Percentiles rank a stretch among this genome's conserved stretches.
Evolutionary conservation across 1,284 basidiomycete genomes (phyloP).

Genomic region (Sporisorium iseilematis-ciliati): DNA sequence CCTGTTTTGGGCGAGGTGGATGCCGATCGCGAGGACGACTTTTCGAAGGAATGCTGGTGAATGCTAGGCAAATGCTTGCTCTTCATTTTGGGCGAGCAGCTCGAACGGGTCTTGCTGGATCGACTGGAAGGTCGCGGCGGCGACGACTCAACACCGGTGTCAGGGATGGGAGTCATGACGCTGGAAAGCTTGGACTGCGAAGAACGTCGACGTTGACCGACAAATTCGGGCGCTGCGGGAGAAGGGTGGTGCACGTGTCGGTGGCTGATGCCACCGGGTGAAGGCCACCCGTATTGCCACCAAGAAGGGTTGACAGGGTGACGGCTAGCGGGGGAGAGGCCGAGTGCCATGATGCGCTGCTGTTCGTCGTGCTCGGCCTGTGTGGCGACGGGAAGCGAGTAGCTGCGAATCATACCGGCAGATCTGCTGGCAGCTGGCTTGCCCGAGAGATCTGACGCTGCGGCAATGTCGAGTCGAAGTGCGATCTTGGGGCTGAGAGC

Average conservation of each 20-base stretch:
- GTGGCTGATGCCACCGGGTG: slow-evolving; percentile 43
- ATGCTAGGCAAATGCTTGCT: slow-evolving; percentile 37
- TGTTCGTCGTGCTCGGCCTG: slow-evolving; percentile 59
- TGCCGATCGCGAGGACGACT: slow-evolving; percentile 21
- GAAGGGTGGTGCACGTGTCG: slow-evolving; percentile 27
- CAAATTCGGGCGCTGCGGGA: slow-evolving; percentile 11
- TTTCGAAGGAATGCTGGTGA: slow-evolving; percentile 31
- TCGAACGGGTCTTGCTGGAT: slow-evolving; percentile 33
- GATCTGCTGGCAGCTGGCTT: slow-evolving; percentile 22
- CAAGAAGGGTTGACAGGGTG: slow-evolving; percentile 35
- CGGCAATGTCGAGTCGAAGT: slow-evolving; percentile 40
- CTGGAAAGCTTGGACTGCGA: slow-evolving; percentile 36
- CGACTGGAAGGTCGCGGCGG: slow-evolving; percentile 20
- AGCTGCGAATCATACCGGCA: slow-evolving; percentile 56
- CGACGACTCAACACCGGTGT: not conserved
- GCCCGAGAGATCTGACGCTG: slow-evolving; percentile 20
- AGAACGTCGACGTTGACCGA: slow-evolving; percentile 19
- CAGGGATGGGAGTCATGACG: slow-evolving; percentile 17
- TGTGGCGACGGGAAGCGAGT: slow-evolving; percentile 62
- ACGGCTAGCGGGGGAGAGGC: slow-evolving; percentile 29
- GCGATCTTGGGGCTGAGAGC: slow-evolving; percentile 19
- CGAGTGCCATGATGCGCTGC: slow-evolving; percentile 52
- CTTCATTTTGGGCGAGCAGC: slow-evolving; percentile 48
- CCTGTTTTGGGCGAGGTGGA: slow-evolving; percentile 39
- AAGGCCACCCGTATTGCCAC: slow-evolving; percentile 54